Evolutionary conservation across 2,329 filamentous ascomycete species (phyloP).

Genomic region (Macrophomina tecta): DNA sequence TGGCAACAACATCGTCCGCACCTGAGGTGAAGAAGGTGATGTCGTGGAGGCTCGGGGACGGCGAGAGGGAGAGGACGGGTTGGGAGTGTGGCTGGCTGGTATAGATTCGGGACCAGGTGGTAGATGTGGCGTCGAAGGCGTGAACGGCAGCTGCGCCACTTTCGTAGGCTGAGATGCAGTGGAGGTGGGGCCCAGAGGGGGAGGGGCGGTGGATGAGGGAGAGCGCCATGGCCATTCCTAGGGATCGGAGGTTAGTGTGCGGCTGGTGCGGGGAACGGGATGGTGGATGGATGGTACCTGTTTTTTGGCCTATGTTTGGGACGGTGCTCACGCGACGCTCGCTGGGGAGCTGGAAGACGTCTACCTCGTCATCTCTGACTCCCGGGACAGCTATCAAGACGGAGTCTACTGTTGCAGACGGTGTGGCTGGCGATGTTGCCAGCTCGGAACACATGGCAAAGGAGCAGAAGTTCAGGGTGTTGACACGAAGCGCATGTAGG

Average conservation of each 20-base stretch:
- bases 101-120: constrained; percentile 62
- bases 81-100: constrained; percentile 73
- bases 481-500: constrained; percentile 82
- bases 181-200: constrained; percentile 49
- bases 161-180: constrained; percentile 81
- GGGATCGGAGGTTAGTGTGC: constrained; percentile 31
- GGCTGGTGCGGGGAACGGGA: not conserved
- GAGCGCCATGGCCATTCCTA: constrained; percentile 89
- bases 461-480: constrained; percentile 93
- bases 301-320: constrained; percentile 51
- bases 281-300: constrained; percentile 40
- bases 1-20: constrained; percentile 79
- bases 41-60: constrained; percentile 36
- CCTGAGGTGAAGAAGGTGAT: constrained; percentile 77
- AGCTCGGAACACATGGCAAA: constrained; percentile 67
- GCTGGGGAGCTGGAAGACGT: constrained; percentile 82
- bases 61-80: constrained; percentile 72
- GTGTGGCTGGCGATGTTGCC: constrained; percentile 30
- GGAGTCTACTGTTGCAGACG: constrained; percentile 14
- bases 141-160: constrained; percentile 77
- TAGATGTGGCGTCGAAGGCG: constrained; percentile 53
- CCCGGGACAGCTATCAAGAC: constrained; percentile 74
- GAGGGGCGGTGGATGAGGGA: constrained; percentile 54
- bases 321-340: constrained; percentile 71
- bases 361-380: constrained; percentile 64